Evolutionary conservation across 192 early-diverging fungal genomes (phyloP).

Genomic region (Umbelopsis ramanniana): DNA sequence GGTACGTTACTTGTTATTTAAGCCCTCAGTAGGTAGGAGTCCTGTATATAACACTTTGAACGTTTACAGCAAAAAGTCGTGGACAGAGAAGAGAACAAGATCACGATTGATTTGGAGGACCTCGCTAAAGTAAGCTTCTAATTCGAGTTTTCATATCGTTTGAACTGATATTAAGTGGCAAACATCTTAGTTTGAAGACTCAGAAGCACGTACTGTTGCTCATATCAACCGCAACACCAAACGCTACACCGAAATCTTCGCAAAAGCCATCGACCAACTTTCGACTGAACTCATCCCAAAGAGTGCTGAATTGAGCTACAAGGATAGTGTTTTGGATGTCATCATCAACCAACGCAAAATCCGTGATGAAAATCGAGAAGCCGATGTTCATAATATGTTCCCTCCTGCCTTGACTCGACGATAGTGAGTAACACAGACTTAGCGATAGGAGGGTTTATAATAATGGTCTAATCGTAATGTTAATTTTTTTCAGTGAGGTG

Average conservation of each 20-base stretch:
- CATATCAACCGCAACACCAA: conserved; percentile 87
- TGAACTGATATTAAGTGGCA: not conserved
- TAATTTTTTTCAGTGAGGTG: conserved; percentile 58
- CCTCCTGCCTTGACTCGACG: conserved; percentile 84
- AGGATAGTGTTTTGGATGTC: conserved; percentile 87
- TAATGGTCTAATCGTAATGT: not conserved
- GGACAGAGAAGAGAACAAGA: conserved; percentile 60
- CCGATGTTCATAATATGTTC: conserved; percentile 54
- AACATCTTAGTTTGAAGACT: conserved; percentile 43
- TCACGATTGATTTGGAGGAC: conserved; percentile 73
- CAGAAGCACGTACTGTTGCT: conserved; percentile 49
- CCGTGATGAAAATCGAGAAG: conserved; percentile 56
- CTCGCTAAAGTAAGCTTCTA: conserved; percentile 50
- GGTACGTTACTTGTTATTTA: conserved; percentile 23
- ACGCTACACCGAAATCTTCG: conserved; percentile 83
- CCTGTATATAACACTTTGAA: not conserved
- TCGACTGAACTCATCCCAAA: conserved; percentile 55
- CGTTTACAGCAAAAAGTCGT: conserved; percentile 61
- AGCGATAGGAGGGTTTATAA: too few relatives aligned
- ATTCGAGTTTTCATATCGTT: not conserved
- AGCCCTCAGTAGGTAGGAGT: too few relatives aligned
- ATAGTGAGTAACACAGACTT: conserved; percentile 63
- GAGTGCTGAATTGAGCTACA: conserved; percentile 56
- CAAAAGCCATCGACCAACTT: conserved; percentile 72
- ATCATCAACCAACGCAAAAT: conserved; percentile 84